phyloP scores from a whole-genome alignment of 345 rosid species.

The Erysimum cheiranthoides region DNA sequence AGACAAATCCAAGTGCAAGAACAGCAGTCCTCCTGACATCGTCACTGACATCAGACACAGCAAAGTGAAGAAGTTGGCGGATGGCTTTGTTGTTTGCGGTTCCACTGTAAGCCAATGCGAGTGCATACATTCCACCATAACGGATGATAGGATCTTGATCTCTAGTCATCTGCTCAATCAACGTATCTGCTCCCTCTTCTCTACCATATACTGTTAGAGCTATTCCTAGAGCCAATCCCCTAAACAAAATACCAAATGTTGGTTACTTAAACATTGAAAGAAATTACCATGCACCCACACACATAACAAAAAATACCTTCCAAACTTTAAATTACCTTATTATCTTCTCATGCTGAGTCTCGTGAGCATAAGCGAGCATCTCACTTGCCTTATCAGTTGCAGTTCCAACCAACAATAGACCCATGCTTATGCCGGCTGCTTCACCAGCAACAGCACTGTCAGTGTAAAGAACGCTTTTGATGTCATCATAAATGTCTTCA shows the following conservation, averaged over 20 bases:
- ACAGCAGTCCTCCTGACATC: conserved; percentile 98
- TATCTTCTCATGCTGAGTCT: conserved; percentile 95
- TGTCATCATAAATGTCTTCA: conserved; percentile 84
- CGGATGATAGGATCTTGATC: conserved; percentile 97
- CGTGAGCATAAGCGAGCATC: conserved; percentile 96
- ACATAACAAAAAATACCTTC: conserved; percentile 7
- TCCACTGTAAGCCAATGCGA: conserved; percentile 93
- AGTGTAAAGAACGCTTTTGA: conserved; percentile 75
- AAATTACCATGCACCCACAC: background rate
- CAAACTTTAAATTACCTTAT: conserved; percentile 59
- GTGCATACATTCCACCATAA: conserved; percentile 97
- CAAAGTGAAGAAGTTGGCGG: conserved; percentile 93
- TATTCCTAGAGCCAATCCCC: conserved; percentile 92
- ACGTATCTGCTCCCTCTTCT: conserved; percentile 96
- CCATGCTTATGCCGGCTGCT: conserved; percentile 97
- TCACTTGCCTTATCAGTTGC: conserved; percentile 94
- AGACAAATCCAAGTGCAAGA: conserved; percentile 93
- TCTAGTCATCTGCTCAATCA: conserved; percentile 96
- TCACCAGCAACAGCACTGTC: conserved; percentile 98
- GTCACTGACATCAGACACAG: conserved; percentile 93
- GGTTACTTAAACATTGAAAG: conserved; percentile 3
- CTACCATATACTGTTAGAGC: conserved; percentile 97
- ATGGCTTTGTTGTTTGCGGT: conserved; percentile 98
- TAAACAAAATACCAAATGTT: conserved; percentile 37
- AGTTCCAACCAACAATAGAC: conserved; percentile 92